Percentiles rank a stretch among this genome's conserved stretches.
Conservation (phyloP, 495 filamentous ascomycete species). For the Trichoderma virens region DNA sequence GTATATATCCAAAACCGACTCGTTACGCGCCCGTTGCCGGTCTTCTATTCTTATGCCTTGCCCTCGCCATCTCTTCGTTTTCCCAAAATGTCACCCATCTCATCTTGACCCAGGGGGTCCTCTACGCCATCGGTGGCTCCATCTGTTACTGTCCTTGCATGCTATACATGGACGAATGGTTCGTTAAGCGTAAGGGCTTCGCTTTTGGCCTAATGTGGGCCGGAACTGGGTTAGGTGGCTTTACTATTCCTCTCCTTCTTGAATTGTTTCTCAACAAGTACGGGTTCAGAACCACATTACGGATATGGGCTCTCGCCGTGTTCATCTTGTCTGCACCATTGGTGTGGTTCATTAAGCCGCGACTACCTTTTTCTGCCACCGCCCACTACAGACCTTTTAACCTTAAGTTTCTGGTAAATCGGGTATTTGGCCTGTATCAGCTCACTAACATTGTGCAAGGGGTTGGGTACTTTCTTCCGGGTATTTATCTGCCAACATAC, state of each 20-base stretch:
- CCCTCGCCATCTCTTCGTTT: slow-evolving; percentile 39
- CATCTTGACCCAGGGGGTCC: slow-evolving; percentile 46
- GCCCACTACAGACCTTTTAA: slow-evolving; percentile 27
- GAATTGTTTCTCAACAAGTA: slow-evolving; percentile 42
- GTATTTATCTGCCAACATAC: slow-evolving; percentile 58
- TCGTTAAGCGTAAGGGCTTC: slow-evolving; percentile 41
- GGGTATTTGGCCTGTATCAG: slow-evolving; percentile 45
- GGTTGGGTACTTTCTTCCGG: slow-evolving; percentile 60
- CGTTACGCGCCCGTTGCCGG: slow-evolving; percentile 32
- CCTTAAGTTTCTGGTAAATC: slow-evolving; percentile 38
- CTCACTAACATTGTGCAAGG: slow-evolving; percentile 51
- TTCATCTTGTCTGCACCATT: slow-evolving; percentile 45
- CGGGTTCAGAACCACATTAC: slow-evolving; percentile 48
- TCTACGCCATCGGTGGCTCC: slow-evolving; percentile 44
- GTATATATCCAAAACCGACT: slow-evolving; percentile 20
- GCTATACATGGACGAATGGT: slow-evolving; percentile 51
- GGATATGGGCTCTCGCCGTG: slow-evolving; percentile 39
- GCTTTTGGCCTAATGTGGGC: slow-evolving; percentile 51
- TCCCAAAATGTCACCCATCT: slow-evolving; percentile 35
- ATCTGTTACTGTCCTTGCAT: slow-evolving; percentile 42
- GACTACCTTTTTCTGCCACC: slow-evolving; percentile 39
- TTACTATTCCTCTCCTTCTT: slow-evolving; percentile 42
- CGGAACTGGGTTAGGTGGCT: slow-evolving; percentile 31
- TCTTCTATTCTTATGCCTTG: slow-evolving; percentile 28
- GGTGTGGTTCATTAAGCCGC: slow-evolving; percentile 51